Conservation (phyloP, 179 eudicot species). For the Beta lomatogona region DNA sequence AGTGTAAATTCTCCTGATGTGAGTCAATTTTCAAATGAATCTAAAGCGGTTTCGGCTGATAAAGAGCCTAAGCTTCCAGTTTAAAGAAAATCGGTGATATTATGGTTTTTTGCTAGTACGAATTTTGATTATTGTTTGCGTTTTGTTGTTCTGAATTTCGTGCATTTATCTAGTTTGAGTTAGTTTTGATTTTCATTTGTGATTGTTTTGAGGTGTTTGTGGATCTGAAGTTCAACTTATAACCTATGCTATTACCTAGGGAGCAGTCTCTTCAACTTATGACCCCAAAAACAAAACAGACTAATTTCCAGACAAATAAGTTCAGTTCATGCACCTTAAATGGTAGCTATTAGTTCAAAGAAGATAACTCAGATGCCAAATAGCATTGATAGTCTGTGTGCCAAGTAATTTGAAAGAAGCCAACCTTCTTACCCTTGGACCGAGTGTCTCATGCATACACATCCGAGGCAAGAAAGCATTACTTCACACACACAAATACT, state of each 20-base stretch:
- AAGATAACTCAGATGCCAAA: slow-evolving; percentile 88
- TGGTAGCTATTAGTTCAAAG: background rate
- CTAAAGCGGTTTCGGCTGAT: slow-evolving; percentile 36
- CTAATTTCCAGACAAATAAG: too few relatives aligned
- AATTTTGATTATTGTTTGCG: too few relatives aligned
- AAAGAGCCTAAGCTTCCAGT: slow-evolving; percentile 72
- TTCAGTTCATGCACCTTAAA: too few relatives aligned
- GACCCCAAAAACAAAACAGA: too few relatives aligned
- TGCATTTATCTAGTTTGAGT: too few relatives aligned
- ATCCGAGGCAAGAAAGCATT: slow-evolving; percentile 41
- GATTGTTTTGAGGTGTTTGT: too few relatives aligned
- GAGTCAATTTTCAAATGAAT: slow-evolving; percentile 40
- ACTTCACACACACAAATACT: slow-evolving; percentile 15
- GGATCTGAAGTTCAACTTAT: too few relatives aligned
- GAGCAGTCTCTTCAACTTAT: too few relatives aligned
- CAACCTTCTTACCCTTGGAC: too few relatives aligned
- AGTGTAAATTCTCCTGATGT: slow-evolving; percentile 32
- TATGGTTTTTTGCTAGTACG: slow-evolving; percentile 12
- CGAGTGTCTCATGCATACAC: slow-evolving; percentile 80
- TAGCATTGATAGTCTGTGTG: slow-evolving; percentile 92
- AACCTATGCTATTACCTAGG: too few relatives aligned
- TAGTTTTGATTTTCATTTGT: too few relatives aligned
- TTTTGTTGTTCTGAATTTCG: too few relatives aligned
- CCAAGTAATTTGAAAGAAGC: slow-evolving; percentile 94
- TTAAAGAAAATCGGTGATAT: slow-evolving; percentile 57